Conservation (phyloP, 768 basidiomycete species). For the Suillus discolor region DNA sequence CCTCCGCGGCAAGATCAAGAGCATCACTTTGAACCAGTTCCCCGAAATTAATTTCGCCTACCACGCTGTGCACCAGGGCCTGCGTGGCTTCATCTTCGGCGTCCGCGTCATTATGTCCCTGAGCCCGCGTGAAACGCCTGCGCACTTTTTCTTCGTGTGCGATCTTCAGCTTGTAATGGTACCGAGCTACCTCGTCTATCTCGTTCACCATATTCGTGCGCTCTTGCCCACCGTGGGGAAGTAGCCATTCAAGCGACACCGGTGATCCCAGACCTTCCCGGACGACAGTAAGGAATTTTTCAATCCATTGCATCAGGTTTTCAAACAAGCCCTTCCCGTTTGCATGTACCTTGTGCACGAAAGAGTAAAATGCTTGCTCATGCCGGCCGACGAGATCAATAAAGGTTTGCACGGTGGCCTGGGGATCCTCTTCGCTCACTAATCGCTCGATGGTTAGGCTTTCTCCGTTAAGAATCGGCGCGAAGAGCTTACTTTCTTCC, state of each 20-base stretch:
- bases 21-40: constrained; percentile 79
- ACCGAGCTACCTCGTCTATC: constrained; percentile 85
- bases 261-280: constrained; percentile 82
- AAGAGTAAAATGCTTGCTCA: constrained; percentile 93
- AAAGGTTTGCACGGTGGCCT: constrained; percentile 86
- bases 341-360: constrained; percentile 98
- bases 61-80: constrained; percentile 77
- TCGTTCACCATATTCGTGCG: constrained; percentile 79
- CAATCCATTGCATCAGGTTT: constrained; percentile 94
- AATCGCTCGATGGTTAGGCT: constrained; percentile 12
- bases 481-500: constrained; percentile 73
- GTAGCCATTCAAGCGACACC: constrained; percentile 78
- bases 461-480: not conserved
- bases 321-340: constrained; percentile 96
- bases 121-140: constrained; percentile 73
- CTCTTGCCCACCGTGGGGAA: constrained; percentile 81
- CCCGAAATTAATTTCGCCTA: constrained; percentile 80
- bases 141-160: constrained; percentile 90
- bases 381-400: constrained; percentile 93
- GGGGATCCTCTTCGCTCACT: constrained; percentile 87
- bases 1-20: constrained; percentile 79
- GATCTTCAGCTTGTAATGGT: constrained; percentile 94
- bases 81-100: constrained; percentile 85
- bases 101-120: constrained; percentile 53
- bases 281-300: constrained; percentile 87